Percentiles rank a stretch among this genome's conserved stretches.
Evolutionary conservation across 768 basidiomycete genomes (phyloP).

Genomic region (Pseudohyphozyma bogoriensis): DNA sequence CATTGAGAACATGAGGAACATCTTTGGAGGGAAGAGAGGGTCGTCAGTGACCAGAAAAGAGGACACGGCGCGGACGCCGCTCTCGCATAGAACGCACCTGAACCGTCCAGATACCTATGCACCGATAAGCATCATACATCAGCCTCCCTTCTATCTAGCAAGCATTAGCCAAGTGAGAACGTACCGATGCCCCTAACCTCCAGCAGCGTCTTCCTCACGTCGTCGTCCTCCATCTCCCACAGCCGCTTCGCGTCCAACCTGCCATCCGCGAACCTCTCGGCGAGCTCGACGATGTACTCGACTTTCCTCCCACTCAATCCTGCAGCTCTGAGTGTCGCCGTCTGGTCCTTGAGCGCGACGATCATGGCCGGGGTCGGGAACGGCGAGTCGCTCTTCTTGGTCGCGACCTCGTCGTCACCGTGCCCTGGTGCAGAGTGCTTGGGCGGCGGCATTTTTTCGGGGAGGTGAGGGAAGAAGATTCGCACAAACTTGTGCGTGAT

Average conservation of each 20-base stretch:
- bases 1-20: constrained; percentile 84
- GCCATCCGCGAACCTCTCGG: constrained; percentile 68
- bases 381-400: neutral
- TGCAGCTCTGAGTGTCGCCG: constrained; percentile 53
- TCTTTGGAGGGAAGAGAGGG: constrained; percentile 37
- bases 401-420: constrained; percentile 19
- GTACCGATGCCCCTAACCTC: constrained; percentile 50
- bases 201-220: constrained; percentile 44
- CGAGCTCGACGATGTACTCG: constrained; percentile 76
- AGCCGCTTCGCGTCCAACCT: constrained; percentile 64
- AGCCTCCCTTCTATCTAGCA: constrained; percentile 22
- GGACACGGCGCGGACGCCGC: constrained; percentile 44
- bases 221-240: constrained; percentile 60
- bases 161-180: constrained; percentile 53
- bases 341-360: constrained; percentile 38
- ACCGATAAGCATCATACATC: neutral
- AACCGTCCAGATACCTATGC: neutral
- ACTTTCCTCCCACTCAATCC: constrained; percentile 78
- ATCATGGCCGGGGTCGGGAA: constrained; percentile 70
- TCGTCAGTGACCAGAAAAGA: neutral
- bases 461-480: constrained; percentile 61
- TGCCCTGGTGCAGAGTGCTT: constrained; percentile 12
- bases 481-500: constrained; percentile 70
- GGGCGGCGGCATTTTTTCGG: constrained; percentile 46
- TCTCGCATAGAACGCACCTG: constrained; percentile 38